These are phyloP conservation scores for Coemansia sp. DNA, from an alignment of 192 early-diverging fungal species.

Conservation along the genomic window DNA sequence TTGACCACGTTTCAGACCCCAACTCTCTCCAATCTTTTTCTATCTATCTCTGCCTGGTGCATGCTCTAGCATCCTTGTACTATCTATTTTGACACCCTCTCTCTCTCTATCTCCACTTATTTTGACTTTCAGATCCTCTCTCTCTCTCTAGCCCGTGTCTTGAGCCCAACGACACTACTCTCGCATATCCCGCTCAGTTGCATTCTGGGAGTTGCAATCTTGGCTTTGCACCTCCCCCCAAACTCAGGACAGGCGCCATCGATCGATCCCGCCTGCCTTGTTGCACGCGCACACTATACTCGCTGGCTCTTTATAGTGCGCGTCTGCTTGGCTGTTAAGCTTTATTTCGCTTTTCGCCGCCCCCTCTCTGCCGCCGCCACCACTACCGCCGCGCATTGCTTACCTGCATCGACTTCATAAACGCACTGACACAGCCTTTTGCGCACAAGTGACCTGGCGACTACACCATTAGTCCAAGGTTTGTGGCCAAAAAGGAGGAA, in stretches of 20 bases:
- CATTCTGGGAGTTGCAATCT: background rate
- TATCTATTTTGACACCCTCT: constrained; percentile 5
- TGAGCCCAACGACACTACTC: background rate
- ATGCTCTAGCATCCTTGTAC: constrained; percentile 14
- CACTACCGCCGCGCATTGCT: background rate
- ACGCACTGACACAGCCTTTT: background rate
- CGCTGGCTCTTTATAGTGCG: constrained; percentile 40
- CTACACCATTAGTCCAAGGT: background rate
- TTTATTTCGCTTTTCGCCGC: constrained; percentile 11
- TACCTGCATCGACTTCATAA: constrained; percentile 13
- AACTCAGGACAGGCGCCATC: constrained; percentile 1
- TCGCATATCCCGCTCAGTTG: constrained; percentile 1
- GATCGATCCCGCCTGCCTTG: constrained; percentile 7
- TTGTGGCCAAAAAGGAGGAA: constrained; percentile 5
- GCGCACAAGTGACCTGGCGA: background rate
- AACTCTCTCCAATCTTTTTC: background rate
- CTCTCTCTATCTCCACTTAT: background rate
- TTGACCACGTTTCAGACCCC: background rate
- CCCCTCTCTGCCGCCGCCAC: background rate
- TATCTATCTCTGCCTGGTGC: background rate
- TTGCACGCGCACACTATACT: constrained; percentile 42
- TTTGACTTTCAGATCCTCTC: background rate
- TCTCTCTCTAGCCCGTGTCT: background rate
- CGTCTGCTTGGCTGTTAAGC: constrained; percentile 5
- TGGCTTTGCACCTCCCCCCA: background rate